Evolutionary conservation across 768 basidiomycete species (phyloP).

Genomic region (Mycena maculata): DNA sequence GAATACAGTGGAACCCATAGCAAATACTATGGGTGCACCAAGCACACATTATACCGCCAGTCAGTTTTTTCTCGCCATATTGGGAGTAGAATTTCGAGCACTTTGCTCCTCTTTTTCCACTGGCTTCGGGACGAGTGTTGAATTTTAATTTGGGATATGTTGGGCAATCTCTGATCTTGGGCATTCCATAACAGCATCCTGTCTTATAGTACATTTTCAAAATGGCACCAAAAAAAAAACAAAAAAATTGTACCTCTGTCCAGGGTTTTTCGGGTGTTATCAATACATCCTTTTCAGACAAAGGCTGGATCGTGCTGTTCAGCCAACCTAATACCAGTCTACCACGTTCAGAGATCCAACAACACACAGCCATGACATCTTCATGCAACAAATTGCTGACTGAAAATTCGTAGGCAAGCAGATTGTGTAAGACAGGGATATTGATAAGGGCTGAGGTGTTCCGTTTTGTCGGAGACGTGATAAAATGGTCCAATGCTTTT

Average conservation of each 20-base stretch:
- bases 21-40: conserved; percentile 49
- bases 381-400: too few relatives aligned
- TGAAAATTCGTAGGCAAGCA: neutral
- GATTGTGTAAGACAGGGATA: neutral
- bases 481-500: neutral
- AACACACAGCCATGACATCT: too few relatives aligned
- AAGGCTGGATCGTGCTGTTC: too few relatives aligned
- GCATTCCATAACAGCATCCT: conserved; percentile 46
- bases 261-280: too few relatives aligned
- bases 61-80: conserved; percentile 42
- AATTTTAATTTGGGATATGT: conserved; percentile 41
- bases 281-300: too few relatives aligned
- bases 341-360: too few relatives aligned
- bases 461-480: neutral
- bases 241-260: neutral
- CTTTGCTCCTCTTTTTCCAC: conserved; percentile 28
- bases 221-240: too few relatives aligned
- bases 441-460: neutral
- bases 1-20: conserved; percentile 52
- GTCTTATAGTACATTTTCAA: too few relatives aligned
- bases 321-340: too few relatives aligned
- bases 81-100: conserved; percentile 45
- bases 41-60: conserved; percentile 45
- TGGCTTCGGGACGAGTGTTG: conserved; percentile 32
- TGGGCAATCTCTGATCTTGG: conserved; percentile 43